These are phyloP conservation scores for Solanum medicagineum DNA, from an alignment of 257 asterid genomes.

Conservation along the genomic window DNA sequence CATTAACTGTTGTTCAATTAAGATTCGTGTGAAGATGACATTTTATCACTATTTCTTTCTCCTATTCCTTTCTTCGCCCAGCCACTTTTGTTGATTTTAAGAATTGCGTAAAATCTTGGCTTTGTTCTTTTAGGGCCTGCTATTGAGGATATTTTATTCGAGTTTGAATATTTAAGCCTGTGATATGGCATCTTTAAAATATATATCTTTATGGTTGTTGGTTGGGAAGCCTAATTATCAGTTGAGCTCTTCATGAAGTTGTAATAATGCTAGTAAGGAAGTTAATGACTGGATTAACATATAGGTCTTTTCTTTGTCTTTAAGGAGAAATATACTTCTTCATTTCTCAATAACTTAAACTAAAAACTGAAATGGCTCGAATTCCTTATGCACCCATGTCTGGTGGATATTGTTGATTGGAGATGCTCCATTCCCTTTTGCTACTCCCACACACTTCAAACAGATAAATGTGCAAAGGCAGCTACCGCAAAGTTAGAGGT, in stretches of 20 bases:
- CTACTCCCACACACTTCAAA: background rate
- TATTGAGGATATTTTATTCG: background rate
- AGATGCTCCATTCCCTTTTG: background rate
- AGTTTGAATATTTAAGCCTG: background rate
- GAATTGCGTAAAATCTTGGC: background rate
- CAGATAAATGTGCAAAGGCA: background rate
- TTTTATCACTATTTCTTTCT: background rate
- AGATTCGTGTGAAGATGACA: background rate
- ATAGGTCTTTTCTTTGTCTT: background rate
- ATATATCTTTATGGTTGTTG: background rate
- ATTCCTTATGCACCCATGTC: background rate
- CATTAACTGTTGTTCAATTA: background rate
- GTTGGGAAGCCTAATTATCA: background rate
- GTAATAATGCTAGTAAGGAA: background rate
- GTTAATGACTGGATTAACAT: background rate
- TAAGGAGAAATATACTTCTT: background rate
- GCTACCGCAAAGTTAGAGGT: background rate
- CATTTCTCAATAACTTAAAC: background rate
- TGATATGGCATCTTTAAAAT: background rate
- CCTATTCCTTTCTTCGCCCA: background rate
- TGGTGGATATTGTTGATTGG: background rate
- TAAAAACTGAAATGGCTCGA: background rate
- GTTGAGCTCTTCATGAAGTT: background rate
- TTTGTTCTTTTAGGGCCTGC: background rate
- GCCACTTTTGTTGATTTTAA: background rate